Percentiles rank a stretch among this genome's conserved stretches.
phyloP scores from a whole-genome alignment of 352 stramenopile species.

The Globisporangium middletonii region DNA sequence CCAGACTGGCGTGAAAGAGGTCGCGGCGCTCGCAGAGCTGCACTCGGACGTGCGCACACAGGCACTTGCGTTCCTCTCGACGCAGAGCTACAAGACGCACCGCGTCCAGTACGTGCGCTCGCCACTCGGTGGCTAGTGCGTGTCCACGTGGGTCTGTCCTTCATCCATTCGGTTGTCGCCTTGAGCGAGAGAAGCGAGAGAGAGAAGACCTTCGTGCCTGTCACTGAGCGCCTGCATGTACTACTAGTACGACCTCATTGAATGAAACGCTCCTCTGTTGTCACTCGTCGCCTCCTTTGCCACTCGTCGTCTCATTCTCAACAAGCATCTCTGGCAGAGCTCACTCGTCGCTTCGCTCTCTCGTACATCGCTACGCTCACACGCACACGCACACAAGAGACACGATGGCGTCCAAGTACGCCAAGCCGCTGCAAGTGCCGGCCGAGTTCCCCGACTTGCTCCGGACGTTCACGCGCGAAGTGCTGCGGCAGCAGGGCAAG shows the following conservation, averaged over 20 bases:
- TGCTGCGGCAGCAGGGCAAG: conserved; percentile 78
- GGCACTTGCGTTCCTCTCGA: conserved; percentile 14
- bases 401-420: conserved; percentile 81
- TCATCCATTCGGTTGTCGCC: background rate
- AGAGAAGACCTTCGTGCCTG: no score
- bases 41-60: conserved; percentile 13
- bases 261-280: conserved; percentile 1
- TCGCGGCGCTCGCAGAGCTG: conserved; percentile 10
- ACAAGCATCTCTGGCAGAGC: background rate
- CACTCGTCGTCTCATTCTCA: background rate
- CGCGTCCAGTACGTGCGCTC: conserved; percentile 1
- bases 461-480: conserved; percentile 71
- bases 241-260: no score
- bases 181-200: no score
- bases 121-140: background rate
- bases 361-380: background rate
- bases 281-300: background rate
- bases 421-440: conserved; percentile 74
- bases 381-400: background rate
- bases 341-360: background rate
- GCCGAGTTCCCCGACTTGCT: conserved; percentile 67
- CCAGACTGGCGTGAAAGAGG: conserved; percentile 4
- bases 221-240: no score
- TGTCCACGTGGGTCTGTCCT: background rate
- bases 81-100: conserved; percentile 8